These are phyloP conservation scores for Kodamaea anthophila DNA, from an alignment of 1,139 yeast species.

Conservation along the genomic window DNA sequence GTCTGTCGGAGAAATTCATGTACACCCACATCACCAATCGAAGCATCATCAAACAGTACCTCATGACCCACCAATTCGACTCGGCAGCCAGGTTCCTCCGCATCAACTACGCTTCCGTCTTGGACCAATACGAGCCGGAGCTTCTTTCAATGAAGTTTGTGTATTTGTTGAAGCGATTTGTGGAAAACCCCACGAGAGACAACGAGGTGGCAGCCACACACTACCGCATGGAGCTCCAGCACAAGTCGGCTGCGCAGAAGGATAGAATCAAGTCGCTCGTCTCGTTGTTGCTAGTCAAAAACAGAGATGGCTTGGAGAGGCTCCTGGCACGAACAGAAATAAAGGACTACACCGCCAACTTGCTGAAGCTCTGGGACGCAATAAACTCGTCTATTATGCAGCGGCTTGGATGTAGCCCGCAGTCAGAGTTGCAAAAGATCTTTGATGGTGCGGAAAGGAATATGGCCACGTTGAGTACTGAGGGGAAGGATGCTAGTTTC, in stretches of 20 bases:
- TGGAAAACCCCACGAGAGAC: constrained; percentile 14
- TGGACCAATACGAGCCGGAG: constrained; percentile 43
- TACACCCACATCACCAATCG: constrained; percentile 44
- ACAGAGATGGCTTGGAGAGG: constrained; percentile 15
- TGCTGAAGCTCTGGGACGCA: constrained; percentile 15
- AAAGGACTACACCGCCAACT: constrained; percentile 17
- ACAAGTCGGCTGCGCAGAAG: constrained; percentile 9
- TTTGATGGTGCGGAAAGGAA: constrained; percentile 29
- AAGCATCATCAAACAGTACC: constrained; percentile 42
- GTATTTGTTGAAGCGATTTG: constrained; percentile 17
- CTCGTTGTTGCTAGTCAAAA: constrained; percentile 25
- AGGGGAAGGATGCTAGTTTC: constrained; percentile 29
- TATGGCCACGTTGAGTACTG: constrained; percentile 25
- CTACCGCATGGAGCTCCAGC: constrained; percentile 8
- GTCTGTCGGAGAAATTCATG: constrained; percentile 15
- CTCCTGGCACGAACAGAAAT: constrained; percentile 21
- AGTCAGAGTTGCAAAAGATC: constrained; percentile 30
- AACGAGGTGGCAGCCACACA: constrained; percentile 10
- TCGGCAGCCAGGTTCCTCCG: constrained; percentile 38
- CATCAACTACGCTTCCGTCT: constrained; percentile 39
- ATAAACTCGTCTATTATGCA: constrained; percentile 28
- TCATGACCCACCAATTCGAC: constrained; percentile 45
- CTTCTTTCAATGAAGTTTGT: constrained; percentile 48
- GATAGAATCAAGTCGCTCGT: constrained; percentile 21
- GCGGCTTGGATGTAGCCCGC: constrained; percentile 20